Evolutionary conservation across 306 rosid species (phyloP).

Genomic region (Adenanthera pavonina): DNA sequence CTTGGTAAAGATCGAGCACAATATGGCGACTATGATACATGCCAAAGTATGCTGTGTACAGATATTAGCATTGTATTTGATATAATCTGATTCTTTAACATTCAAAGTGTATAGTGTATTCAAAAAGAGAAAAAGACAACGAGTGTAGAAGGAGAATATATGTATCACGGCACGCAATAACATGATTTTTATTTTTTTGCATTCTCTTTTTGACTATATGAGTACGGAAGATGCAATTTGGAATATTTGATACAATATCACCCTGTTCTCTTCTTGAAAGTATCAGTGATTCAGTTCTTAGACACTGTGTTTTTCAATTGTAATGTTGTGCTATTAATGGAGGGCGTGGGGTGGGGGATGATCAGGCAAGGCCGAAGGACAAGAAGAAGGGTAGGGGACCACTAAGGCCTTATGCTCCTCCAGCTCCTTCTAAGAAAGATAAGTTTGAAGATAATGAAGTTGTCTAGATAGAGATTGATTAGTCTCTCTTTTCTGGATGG

Average conservation of each 20-base stretch:
- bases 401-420: conserved; percentile 53
- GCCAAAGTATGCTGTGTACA: background rate
- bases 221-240: too few species aligned
- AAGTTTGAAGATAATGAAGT: conserved; percentile 54
- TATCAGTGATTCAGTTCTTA: background rate
- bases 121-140: too few species aligned
- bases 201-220: too few species aligned
- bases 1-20: background rate
- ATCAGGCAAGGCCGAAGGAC: conserved; percentile 65
- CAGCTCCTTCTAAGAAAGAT: conserved; percentile 57
- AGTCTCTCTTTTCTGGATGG: conserved; percentile 49
- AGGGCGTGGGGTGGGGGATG: background rate
- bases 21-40: background rate
- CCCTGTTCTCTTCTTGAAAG: background rate
- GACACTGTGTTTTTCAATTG: background rate
- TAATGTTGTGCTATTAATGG: background rate
- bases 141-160: too few species aligned
- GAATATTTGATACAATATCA: too few species aligned
- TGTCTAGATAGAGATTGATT: conserved; percentile 69
- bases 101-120: too few species aligned
- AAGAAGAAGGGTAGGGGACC: conserved; percentile 76
- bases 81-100: background rate
- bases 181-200: too few species aligned
- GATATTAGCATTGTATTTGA: background rate
- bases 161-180: too few species aligned